phyloP scores from a whole-genome alignment of 805 yeast genomes.

The Cyberlindnera misumaiensis region DNA sequence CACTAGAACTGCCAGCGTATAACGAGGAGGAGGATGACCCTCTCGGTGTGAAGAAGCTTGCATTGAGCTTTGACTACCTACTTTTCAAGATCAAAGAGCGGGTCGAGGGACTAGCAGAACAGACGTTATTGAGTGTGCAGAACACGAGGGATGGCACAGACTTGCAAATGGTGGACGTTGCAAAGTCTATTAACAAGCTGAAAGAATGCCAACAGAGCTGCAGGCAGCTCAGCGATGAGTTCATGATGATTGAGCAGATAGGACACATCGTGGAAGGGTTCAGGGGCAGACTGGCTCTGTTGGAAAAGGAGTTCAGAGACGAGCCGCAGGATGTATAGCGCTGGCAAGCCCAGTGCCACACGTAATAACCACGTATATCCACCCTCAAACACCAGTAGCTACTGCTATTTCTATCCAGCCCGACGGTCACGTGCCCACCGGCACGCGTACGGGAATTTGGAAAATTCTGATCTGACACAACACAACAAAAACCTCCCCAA shows the following conservation, averaged over 20 bases:
- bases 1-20: constrained; percentile 2
- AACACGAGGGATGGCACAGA: constrained; percentile 20
- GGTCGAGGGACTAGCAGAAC: constrained; percentile 40
- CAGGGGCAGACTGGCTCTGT: constrained; percentile 26
- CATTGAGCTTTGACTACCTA: constrained; percentile 58
- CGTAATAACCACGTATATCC: no score
- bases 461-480: neutral
- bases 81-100: constrained; percentile 55
- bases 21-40: constrained; percentile 43
- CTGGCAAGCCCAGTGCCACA: no score
- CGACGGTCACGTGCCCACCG: no score
- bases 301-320: constrained; percentile 24
- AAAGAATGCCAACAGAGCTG: constrained; percentile 38
- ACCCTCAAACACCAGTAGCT: no score
- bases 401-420: no score
- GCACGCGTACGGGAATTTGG: no score
- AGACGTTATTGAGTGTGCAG: constrained; percentile 27
- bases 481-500: constrained; percentile 2
- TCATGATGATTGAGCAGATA: constrained; percentile 43
- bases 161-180: constrained; percentile 26
- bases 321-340: no score
- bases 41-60: constrained; percentile 49
- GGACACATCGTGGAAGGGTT: constrained; percentile 35
- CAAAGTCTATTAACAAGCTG: constrained; percentile 33
- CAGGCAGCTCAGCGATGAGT: constrained; percentile 43